Base-by-base conservation (phyloP, 768 basidiomycete species). In the Amanita inopinata region DNA sequence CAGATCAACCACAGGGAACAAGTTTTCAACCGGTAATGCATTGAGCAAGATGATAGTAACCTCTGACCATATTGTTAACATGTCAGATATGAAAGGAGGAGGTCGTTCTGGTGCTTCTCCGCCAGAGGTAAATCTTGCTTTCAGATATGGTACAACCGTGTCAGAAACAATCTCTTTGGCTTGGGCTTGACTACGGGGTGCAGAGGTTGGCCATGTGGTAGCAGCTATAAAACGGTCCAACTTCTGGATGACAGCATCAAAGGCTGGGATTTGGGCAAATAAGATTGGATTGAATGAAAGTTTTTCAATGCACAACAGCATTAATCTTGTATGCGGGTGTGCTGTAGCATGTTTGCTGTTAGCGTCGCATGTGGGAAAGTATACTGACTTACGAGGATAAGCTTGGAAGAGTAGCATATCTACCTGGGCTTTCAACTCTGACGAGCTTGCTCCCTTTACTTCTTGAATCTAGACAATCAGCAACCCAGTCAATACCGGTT, bases 1-100 rank as follows among this genome's bases (percentile, higher is more conserved):
- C 49, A 92, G 66, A 54, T 94, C 91, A 8, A 80, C 71, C 3
- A 92, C 56, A 0, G 91, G 90, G 64, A 93, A 94, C 22, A 89
- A 66, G 28, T 74, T 64, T 6, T 69, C 66, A 0, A 66, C 42
- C 0, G 74, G 67, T 1, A 92, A 71, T 2, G 61, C 62, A 7
- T 56, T 45, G 0, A 57, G 54, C 1, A 89, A 59, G 0, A 59
- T 52, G 4, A 49, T 53, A 3, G 77, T 78, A 2, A 66, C 63
- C 9, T 65, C 60, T 0, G 69, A 56, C 77, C 77, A 85, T 2
- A 60, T 52, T 6, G 56, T 55, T n/a, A 78, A 61, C 3, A 70
- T 51, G 1, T 59, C 53, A 0, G 69, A 49, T 10, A 65, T 57
- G 1, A 66, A 65, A 2, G 66, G 58, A 1, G 56, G 53, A 6